Evolutionary conservation across 495 filamentous ascomycete genomes (phyloP).

Genomic region (Niebla homalea): DNA sequence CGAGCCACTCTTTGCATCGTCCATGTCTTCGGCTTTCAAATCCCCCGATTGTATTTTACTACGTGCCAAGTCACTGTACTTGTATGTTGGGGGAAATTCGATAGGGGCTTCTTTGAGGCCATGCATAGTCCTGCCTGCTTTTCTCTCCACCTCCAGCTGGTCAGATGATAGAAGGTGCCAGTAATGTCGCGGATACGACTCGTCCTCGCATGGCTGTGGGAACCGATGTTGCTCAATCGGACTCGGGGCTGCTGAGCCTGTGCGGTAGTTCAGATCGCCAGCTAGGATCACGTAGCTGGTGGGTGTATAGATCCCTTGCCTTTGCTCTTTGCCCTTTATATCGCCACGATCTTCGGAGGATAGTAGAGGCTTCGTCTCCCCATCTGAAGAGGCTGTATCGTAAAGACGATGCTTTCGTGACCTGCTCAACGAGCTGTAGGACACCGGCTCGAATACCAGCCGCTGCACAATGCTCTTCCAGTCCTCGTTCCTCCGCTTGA

Average conservation of each 20-base stretch:
- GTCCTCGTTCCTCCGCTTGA: slow-evolving; percentile 62
- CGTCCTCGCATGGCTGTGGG: slow-evolving; percentile 41
- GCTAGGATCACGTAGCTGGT: slow-evolving; percentile 69
- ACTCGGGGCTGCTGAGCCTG: slow-evolving; percentile 44
- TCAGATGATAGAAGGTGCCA: slow-evolving; percentile 55
- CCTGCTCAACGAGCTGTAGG: neutral
- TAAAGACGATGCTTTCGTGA: slow-evolving; percentile 1
- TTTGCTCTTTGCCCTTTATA: slow-evolving; percentile 12
- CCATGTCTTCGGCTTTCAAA: slow-evolving; percentile 10
- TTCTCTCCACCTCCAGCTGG: slow-evolving; percentile 60
- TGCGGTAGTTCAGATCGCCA: slow-evolving; percentile 93
- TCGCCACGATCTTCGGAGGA: neutral
- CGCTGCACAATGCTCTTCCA: slow-evolving; percentile 71
- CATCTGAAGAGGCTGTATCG: slow-evolving; percentile 11
- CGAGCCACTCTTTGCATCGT: slow-evolving; percentile 27
- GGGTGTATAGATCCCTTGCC: slow-evolving; percentile 53
- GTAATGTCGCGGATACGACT: slow-evolving; percentile 37
- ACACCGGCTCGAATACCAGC: slow-evolving; percentile 48
- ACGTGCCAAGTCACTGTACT: slow-evolving; percentile 44
- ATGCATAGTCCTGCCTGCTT: slow-evolving; percentile 53
- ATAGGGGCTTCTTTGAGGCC: slow-evolving; percentile 62
- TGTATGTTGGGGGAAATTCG: slow-evolving; percentile 85
- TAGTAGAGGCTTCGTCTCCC: slow-evolving; percentile 35
- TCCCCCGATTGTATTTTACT: slow-evolving; percentile 19
- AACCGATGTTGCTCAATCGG: slow-evolving; percentile 39